Conservation (phyloP, 352 stramenopile genomes). For the Pseudoperonospora humuli region DNA sequence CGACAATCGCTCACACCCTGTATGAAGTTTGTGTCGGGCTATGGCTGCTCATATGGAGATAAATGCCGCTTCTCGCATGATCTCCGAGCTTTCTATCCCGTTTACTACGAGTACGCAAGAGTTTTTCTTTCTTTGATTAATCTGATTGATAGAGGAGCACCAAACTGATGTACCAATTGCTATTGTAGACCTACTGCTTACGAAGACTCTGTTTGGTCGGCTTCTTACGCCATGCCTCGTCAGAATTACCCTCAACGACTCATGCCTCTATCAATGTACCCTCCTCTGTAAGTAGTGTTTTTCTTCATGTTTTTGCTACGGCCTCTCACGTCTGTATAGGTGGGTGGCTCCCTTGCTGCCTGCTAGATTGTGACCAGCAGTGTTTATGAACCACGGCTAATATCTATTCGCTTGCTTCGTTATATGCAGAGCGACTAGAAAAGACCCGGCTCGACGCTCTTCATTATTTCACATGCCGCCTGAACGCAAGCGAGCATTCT, state of each 20-base stretch:
- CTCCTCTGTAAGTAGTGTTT: slow-evolving; percentile 25
- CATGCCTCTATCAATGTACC: slow-evolving; percentile 4
- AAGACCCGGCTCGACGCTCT: slow-evolving; percentile 2
- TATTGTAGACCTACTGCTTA: slow-evolving; percentile 3
- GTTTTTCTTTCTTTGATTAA: not conserved
- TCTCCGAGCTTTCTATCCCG: slow-evolving; percentile 11
- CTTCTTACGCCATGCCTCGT: slow-evolving; percentile 8
- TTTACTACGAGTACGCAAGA: slow-evolving; percentile 18
- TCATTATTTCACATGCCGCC: not conserved
- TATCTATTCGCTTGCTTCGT: not conserved
- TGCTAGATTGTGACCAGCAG: slow-evolving; percentile 2
- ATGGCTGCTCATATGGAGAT: slow-evolving; percentile 39
- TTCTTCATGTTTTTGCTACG: slow-evolving; percentile 10
- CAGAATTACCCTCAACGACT: slow-evolving; percentile 18
- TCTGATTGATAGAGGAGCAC: not conserved
- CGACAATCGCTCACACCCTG: slow-evolving; percentile 18
- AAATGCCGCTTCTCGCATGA: slow-evolving; percentile 61
- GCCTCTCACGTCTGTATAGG: slow-evolving; percentile 8
- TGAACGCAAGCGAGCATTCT: slow-evolving; percentile 18
- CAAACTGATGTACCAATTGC: not conserved
- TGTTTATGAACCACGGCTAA: not conserved
- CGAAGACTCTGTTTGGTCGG: slow-evolving; percentile 12
- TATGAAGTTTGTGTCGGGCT: slow-evolving; percentile 34
- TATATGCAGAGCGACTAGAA: slow-evolving; percentile 11
- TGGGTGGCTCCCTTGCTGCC: slow-evolving; percentile 18